Evolutionary conservation across 768 basidiomycete genomes (phyloP), one percentile per base, ranked within the genome.

Genomic region (Termitomyces sp.): DNA sequence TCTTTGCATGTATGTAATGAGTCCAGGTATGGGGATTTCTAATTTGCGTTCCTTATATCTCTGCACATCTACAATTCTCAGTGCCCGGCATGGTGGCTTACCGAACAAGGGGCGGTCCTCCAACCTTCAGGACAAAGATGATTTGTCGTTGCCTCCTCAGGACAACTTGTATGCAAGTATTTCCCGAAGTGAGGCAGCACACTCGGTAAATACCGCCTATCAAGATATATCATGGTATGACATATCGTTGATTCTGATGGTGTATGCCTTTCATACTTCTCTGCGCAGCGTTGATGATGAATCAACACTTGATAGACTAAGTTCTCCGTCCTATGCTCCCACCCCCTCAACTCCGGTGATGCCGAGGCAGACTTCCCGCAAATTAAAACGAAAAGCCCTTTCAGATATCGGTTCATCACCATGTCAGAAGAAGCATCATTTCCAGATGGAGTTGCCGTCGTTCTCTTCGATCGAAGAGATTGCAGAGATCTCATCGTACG

Each of bases 401-500:
- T 48, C 48, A 31, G 34, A 52, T 41, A 42, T 32, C 12, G 48
- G 16, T 5, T 31, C 13, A 27, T 34, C 39, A 14, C 26, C 46
- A 20, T n/a, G 5, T 6, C 48, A 42, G 18, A 53, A 46, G 26
- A 57, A 48, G 20, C 34, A 18, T n/a, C 16, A 56, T 50, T 14
- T 32, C 14, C 27, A 20, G 12, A 32, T 20, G 31, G 24, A 27
- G 4, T n/a, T 24, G 12, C 42, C 56, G 4, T 48, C 49, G 1
- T 53, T 32, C 41, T 42, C 49, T 49, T 59, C 58, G 37, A 63
- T 58, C 26, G 65, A 66, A 26, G 65, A 66, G 51, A 67, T 60
- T 32, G 64, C 63, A 24, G 65, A 66, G 13, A 64, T 66, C 39
- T 64, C 61, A 22, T 64, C 63, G 63, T 66, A 52, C 26, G 57